phyloP scores from a whole-genome alignment of 495 filamentous ascomycete species.

The Symbiotaphrina buchneri region DNA sequence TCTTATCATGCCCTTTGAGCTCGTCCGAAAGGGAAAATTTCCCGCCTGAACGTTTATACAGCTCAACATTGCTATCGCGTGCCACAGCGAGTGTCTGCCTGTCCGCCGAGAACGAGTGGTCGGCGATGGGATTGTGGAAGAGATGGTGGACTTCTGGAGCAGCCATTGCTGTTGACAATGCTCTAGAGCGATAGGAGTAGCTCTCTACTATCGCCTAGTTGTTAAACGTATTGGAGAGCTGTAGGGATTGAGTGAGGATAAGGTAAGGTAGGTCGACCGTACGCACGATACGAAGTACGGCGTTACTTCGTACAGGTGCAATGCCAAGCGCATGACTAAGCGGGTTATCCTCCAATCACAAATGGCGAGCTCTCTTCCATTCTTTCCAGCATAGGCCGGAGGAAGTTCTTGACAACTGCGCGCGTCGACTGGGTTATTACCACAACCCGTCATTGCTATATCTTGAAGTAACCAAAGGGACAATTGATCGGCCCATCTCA shows the following conservation, averaged over 20 bases:
- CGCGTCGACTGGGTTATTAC: no score
- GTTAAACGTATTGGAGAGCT: not conserved
- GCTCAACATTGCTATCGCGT: conserved; percentile 74
- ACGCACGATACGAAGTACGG: no score
- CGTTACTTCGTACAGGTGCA: no score
- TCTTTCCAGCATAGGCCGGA: no score
- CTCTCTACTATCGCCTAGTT: conserved; percentile 84
- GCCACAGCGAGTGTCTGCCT: conserved; percentile 75
- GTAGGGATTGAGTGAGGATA: not conserved
- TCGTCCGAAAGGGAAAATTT: conserved; percentile 76
- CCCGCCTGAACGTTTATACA: conserved; percentile 52
- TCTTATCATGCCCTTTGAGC: conserved; percentile 90
- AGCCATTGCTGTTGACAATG: conserved; percentile 33
- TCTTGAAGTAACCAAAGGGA: no score
- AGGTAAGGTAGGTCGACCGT: no score
- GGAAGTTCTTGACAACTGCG: no score
- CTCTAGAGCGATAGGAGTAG: conserved; percentile 72
- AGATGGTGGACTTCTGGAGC: conserved; percentile 84
- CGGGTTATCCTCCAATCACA: no score
- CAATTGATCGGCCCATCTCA: no score
- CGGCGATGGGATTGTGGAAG: conserved; percentile 87
- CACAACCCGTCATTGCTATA: no score
- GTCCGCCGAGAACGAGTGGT: conserved; percentile 94
- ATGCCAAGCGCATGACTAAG: no score
- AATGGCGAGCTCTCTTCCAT: no score